Evolutionary conservation across 768 basidiomycete species (phyloP), one percentile per base, ranked within the genome.

Genomic region (Russula brevipes): DNA sequence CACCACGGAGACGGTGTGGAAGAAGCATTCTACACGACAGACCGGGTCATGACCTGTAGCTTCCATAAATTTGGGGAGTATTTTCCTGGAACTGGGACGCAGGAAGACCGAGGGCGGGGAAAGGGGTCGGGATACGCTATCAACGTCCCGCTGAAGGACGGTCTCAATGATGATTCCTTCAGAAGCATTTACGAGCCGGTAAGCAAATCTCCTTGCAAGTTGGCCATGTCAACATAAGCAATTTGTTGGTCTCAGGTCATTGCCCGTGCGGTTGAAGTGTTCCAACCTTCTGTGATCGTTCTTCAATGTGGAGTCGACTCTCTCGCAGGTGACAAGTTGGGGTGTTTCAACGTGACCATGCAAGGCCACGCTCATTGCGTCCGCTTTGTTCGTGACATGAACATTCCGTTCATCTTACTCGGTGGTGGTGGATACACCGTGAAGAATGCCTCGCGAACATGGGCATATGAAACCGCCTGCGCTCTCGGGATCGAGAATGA

Each of bases 1-100:
- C 97, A 98, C 73, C 97, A 99, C 73, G 96, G 97, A 17, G 97
- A 98, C 72, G 96, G 96, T 14, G 97, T 98, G 39, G 97, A 99
- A 70, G 97, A 98, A 72, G 97, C 96, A 3, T 98, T 98, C 78
- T 98, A 97, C 73, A 95, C 91, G 41, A 96, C 93, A 4, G 92
- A 98, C 73, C 81, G 97, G 55, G 97, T 98, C 69, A 94, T 98
- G 90, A 98, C 96, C 2, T 90, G 87, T 70, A 92, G 89, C 53
- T 96, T 99, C 73, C 97, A 98, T 78, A 96, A 98, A 74, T 98
- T 91, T 69, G 96, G 97, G 17, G 94, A 97, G 70, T 94, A 88
- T 71, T 96, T 94, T 73, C 92, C 92, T 5, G 92, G 92, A 5
- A 94, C 92, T 0, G 92, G 88, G 19, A 88, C 88, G 2, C 85